These are phyloP conservation scores for Yueomyces sp. DNA, from an alignment of 805 yeast genomes.

Conservation along the genomic window DNA sequence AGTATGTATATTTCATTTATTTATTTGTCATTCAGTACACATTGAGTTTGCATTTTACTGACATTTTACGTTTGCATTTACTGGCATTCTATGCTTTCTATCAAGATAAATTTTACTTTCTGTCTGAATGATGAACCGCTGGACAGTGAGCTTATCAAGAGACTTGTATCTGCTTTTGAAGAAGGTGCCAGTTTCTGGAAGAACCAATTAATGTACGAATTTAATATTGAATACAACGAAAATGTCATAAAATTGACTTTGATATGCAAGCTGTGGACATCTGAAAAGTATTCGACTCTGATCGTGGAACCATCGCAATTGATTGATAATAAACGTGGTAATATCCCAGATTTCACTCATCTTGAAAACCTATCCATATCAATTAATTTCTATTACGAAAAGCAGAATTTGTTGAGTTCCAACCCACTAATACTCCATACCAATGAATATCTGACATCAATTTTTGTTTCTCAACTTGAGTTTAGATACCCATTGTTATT, in stretches of 20 bases:
- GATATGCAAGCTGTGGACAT: background rate
- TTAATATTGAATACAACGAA: background rate
- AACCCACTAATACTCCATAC: slow-evolving; percentile 3
- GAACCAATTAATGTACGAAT: background rate
- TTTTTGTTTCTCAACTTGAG: slow-evolving; percentile 23
- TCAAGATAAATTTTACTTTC: background rate
- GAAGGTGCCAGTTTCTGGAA: background rate
- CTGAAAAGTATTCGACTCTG: background rate
- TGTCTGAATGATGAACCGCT: background rate
- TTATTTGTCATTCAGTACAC: too few relatives aligned
- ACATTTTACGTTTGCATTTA: too few relatives aligned
- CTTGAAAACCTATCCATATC: background rate
- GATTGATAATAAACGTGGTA: background rate
- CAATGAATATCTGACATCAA: slow-evolving; percentile 16
- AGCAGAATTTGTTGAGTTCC: background rate
- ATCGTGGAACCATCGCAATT: slow-evolving; percentile 1
- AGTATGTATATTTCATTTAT: too few relatives aligned
- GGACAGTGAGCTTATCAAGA: background rate
- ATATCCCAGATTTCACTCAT: background rate
- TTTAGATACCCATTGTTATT: slow-evolving; percentile 24
- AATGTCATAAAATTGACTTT: background rate
- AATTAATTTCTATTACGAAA: background rate
- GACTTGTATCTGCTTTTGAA: background rate
- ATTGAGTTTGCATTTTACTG: too few relatives aligned
- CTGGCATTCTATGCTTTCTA: too few relatives aligned